Conservation (phyloP, 345 rosid species). For the Salix udensis region DNA sequence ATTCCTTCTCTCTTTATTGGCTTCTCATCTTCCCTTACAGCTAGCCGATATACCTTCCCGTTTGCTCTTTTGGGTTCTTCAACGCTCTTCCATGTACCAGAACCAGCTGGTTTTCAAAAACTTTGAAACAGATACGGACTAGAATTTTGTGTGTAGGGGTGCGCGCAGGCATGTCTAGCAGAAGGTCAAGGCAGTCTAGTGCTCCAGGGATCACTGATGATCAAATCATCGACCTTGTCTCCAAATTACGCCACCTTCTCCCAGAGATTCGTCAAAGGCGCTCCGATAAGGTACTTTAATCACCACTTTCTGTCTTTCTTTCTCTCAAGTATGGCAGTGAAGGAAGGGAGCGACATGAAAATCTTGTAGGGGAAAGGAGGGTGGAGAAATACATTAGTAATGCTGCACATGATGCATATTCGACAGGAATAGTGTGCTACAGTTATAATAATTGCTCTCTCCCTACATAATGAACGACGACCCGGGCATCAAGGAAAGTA, state of each 20-base stretch:
- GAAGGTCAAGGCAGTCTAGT: slow-evolving; percentile 78
- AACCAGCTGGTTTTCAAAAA: not conserved
- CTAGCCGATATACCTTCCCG: not conserved
- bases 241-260: slow-evolving; percentile 76
- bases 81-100: not conserved
- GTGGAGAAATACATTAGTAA: not conserved
- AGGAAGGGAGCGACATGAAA: not conserved
- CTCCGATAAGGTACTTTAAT: slow-evolving; percentile 59
- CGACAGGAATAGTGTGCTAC: slow-evolving; percentile 9
- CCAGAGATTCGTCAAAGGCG: slow-evolving; percentile 87
- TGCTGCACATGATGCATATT: not conserved
- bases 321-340: not conserved
- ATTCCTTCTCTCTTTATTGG: not conserved
- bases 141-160: not conserved
- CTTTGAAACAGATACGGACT: too few relatives aligned
- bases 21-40: not conserved
- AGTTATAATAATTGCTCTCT: not conserved
- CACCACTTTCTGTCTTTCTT: too few relatives aligned
- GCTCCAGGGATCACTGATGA: slow-evolving; percentile 80
- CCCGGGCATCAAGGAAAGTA: slow-evolving; percentile 26
- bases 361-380: not conserved
- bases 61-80: not conserved
- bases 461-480: not conserved
- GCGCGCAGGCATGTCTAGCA: slow-evolving; percentile 55
- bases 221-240: slow-evolving; percentile 81